Conservation (phyloP, 2,329 filamentous ascomycete species). For the Hypoxylon sp. region DNA sequence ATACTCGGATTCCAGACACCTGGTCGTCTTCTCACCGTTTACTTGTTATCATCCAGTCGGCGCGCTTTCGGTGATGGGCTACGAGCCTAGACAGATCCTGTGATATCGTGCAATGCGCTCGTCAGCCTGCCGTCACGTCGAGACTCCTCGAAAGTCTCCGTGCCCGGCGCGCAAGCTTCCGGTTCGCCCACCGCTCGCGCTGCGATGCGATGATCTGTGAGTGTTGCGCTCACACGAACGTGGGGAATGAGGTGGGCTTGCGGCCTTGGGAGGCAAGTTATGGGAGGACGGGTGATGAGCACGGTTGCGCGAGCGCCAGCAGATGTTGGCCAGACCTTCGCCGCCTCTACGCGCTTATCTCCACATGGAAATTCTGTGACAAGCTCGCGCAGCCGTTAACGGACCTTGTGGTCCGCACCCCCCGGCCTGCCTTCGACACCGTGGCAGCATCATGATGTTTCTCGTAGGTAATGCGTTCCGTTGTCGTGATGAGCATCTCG, state of each 20-base stretch:
- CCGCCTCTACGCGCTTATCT: constrained; percentile 25
- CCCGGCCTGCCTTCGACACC: constrained; percentile 24
- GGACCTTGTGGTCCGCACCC: constrained; percentile 23
- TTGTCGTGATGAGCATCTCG: constrained; percentile 4
- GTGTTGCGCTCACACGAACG: constrained; percentile 12
- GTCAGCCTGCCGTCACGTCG: constrained; percentile 18
- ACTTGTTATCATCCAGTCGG: constrained; percentile 29
- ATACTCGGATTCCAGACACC: constrained; percentile 21
- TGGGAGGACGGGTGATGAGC: constrained; percentile 3
- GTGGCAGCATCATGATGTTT: constrained; percentile 35
- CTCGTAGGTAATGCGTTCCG: constrained; percentile 35
- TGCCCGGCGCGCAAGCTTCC: constrained; percentile 35
- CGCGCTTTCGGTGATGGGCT: constrained; percentile 34
- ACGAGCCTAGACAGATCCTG: constrained; percentile 29
- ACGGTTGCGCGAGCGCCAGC: constrained; percentile 26
- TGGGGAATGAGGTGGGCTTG: constrained; percentile 13
- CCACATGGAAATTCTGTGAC: constrained; percentile 37
- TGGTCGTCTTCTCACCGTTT: constrained; percentile 4
- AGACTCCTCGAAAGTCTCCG: constrained; percentile 19
- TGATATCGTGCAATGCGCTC: constrained; percentile 36
- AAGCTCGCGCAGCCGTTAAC: constrained; percentile 37
- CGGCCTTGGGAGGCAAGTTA: neutral
- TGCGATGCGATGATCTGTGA: constrained; percentile 20
- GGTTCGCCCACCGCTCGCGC: constrained; percentile 31
- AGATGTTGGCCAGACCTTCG: constrained; percentile 28